These are phyloP conservation scores for Scutellaria baicalensis DNA, from an alignment of 257 asterid species.

Conservation along the genomic window DNA sequence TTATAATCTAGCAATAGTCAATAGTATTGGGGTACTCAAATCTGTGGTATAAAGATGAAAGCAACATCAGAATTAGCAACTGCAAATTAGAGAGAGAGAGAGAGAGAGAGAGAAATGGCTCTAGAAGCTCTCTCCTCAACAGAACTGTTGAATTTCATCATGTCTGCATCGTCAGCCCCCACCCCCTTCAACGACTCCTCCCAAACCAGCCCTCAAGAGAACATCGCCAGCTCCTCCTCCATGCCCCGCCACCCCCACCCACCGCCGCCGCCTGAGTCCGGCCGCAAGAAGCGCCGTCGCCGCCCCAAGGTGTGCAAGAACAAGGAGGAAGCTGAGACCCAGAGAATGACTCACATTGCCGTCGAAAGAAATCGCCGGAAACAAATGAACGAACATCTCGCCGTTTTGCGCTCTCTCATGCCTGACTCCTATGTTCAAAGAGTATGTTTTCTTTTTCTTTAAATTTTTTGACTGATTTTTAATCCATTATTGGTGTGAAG, in stretches of 20 bases:
- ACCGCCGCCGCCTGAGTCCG: conserved; percentile 17
- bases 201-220: conserved; percentile 21
- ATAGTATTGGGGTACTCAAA: conserved; percentile 45
- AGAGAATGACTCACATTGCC: conserved; percentile 98
- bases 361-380: conserved; percentile 90
- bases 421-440: conserved; percentile 93
- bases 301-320: conserved; percentile 71
- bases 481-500: conserved; percentile 11
- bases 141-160: conserved; percentile 70
- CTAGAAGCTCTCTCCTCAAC: conserved; percentile 71
- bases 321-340: conserved; percentile 85
- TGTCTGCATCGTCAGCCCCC: conserved; percentile 33
- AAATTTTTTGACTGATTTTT: neutral
- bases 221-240: conserved; percentile 11
- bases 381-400: conserved; percentile 90
- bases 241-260: conserved; percentile 9
- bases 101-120: conserved; percentile 36
- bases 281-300: conserved; percentile 72
- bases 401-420: conserved; percentile 89
- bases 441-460: conserved; percentile 19
- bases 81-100: neutral
- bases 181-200: conserved; percentile 34
- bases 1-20: conserved; percentile 47
- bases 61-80: conserved; percentile 1
- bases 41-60: conserved; percentile 32